These are phyloP conservation scores for Penicillium herquei DNA, from an alignment of 495 filamentous ascomycete genomes.

Conservation along the genomic window DNA sequence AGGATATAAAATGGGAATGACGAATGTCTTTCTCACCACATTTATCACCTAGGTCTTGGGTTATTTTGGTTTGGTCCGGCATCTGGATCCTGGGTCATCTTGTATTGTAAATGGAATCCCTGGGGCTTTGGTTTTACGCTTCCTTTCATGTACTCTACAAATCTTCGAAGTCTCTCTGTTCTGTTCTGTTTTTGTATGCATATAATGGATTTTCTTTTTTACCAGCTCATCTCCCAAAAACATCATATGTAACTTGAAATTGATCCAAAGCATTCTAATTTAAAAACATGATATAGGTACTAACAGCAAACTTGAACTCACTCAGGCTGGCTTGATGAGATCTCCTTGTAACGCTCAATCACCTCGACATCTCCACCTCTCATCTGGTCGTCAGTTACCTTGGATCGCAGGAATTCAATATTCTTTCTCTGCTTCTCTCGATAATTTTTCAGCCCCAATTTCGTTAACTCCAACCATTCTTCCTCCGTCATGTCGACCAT, in stretches of 20 bases:
- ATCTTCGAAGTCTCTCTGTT: slow-evolving; percentile 18
- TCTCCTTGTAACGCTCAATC: not conserved
- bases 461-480: not conserved
- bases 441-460: not conserved
- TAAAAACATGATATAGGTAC: not conserved
- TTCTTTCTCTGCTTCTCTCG: not conserved
- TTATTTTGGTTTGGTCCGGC: not conserved
- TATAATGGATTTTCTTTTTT: slow-evolving; percentile 32
- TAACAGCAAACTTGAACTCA: not conserved
- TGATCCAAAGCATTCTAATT: no score
- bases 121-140: slow-evolving; percentile 15
- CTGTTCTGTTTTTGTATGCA: slow-evolving; percentile 36
- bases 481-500: not conserved
- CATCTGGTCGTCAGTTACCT: no score
- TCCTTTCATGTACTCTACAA: slow-evolving; percentile 37
- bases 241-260: no score
- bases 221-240: not conserved
- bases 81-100: not conserved
- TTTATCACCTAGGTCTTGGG: slow-evolving; percentile 4
- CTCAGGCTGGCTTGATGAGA: not conserved
- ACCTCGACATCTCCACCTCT: no score
- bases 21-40: slow-evolving; percentile 5
- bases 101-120: slow-evolving; percentile 27
- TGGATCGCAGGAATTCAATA: not conserved
- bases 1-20: slow-evolving; percentile 7